Evolutionary conservation across 805 yeast species (phyloP).

Genomic region (Schwanniomyces vanrijiae): DNA sequence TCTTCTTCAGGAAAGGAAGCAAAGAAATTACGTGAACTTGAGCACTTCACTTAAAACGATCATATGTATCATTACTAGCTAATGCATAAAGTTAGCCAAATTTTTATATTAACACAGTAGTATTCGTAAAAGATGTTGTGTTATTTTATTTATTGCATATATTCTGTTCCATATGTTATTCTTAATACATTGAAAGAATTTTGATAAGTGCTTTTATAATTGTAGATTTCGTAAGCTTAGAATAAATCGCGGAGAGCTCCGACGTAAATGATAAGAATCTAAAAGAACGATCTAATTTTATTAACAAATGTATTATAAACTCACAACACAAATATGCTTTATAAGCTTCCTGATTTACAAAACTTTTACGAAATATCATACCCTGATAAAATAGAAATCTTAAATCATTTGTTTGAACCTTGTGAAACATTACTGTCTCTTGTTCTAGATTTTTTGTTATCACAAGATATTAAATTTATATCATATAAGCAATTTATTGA

Average conservation of each 20-base stretch:
- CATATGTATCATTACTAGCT: not conserved
- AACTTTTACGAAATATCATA: slow-evolving; percentile 16
- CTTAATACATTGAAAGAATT: not conserved
- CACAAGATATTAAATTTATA: slow-evolving; percentile 6
- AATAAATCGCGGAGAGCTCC: not conserved
- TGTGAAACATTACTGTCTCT: slow-evolving; percentile 47
- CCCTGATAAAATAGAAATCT: slow-evolving; percentile 33
- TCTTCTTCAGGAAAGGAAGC: slow-evolving; percentile 40
- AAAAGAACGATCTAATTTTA: not conserved
- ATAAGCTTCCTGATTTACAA: slow-evolving; percentile 29
- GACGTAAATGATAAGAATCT: not conserved
- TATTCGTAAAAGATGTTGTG: not conserved
- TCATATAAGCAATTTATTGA: slow-evolving; percentile 45
- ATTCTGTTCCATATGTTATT: not conserved
- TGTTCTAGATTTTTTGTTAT: slow-evolving; percentile 28
- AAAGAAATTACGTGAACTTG: slow-evolving; percentile 43
- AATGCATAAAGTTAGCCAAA: not conserved
- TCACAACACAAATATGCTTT: slow-evolving; percentile 2
- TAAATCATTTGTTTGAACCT: slow-evolving; percentile 66
- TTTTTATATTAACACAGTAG: not conserved
- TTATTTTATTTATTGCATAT: not conserved
- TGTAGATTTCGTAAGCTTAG: not conserved
- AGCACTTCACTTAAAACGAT: slow-evolving; percentile 37
- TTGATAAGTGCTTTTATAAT: not conserved
- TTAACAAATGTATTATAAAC: not conserved